Conservation (phyloP, 2,329 filamentous ascomycete genomes). For the Arthrocladium fulminans region DNA sequence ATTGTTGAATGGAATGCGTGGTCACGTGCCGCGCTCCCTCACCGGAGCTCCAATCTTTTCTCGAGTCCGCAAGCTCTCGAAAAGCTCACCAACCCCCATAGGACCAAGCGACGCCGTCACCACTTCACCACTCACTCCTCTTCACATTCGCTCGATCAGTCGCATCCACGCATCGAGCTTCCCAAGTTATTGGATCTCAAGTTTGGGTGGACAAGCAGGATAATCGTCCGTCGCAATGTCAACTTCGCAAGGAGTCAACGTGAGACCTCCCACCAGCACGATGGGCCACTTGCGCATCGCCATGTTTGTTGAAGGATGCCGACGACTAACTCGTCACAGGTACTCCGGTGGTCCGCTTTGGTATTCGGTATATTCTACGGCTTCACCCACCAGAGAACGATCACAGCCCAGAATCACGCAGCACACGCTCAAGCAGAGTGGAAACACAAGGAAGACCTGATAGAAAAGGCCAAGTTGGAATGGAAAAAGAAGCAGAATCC, state of each 20-base stretch:
- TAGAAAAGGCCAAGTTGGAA: slow-evolving; percentile 85
- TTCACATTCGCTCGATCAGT: neutral
- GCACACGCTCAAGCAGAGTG: slow-evolving; percentile 72
- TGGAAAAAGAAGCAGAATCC: slow-evolving; percentile 65
- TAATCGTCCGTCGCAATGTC: slow-evolving; percentile 44
- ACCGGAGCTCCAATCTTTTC: slow-evolving; percentile 11
- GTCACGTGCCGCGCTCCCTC: slow-evolving; percentile 2
- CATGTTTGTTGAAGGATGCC: neutral
- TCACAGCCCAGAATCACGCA: slow-evolving; percentile 62
- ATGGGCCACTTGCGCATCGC: neutral
- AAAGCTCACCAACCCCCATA: slow-evolving; percentile 7
- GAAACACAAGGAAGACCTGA: slow-evolving; percentile 82
- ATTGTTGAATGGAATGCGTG: neutral
- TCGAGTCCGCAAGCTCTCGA: neutral
- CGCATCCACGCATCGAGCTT: neutral
- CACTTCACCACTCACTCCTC: neutral
- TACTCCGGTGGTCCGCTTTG: slow-evolving; percentile 93
- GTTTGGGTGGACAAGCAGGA: neutral
- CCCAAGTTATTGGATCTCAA: neutral
- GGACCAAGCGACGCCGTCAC: neutral
- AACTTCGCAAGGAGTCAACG: slow-evolving; percentile 59
- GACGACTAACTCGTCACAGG: slow-evolving; percentile 46
- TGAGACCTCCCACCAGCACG: slow-evolving; percentile 30
- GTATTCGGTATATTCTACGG: slow-evolving; percentile 90
- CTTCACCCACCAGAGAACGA: slow-evolving; percentile 80